Evolutionary conservation across 2,329 filamentous ascomycete genomes (phyloP).

Genomic region (Exophiala mesophila): DNA sequence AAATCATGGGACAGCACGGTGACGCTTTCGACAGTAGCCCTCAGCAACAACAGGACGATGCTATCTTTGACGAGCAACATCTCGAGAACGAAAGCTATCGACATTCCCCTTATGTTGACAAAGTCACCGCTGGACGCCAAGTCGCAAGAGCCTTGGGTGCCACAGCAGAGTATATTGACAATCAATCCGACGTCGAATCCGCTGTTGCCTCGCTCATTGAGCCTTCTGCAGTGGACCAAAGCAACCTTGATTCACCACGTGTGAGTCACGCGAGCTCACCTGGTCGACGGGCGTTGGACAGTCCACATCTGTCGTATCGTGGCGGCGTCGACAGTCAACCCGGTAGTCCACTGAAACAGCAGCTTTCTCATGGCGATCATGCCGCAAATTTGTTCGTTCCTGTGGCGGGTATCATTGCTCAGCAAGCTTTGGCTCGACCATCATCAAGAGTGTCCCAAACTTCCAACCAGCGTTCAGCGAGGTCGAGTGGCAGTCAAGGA

Average conservation of each 20-base stretch:
- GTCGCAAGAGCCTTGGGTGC: conserved; percentile 65
- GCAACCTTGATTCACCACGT: conserved; percentile 13
- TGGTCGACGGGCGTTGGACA: conserved; percentile 30
- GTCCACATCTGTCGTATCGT: conserved; percentile 16
- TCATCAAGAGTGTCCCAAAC: conserved; percentile 5
- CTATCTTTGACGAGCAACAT: conserved; percentile 47
- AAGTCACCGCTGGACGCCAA: conserved; percentile 60
- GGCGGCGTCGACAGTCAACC: conserved; percentile 28
- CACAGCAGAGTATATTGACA: conserved; percentile 72
- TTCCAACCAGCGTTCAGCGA: conserved; percentile 9
- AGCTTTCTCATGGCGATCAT: conserved; percentile 33
- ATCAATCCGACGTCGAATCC: conserved; percentile 71
- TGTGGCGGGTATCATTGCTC: conserved; percentile 45
- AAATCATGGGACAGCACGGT: conserved; percentile 44
- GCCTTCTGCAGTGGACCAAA: conserved; percentile 66
- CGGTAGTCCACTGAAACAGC: conserved; percentile 45
- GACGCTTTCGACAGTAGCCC: conserved; percentile 11
- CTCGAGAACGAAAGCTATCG: conserved; percentile 57
- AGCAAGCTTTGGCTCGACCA: conserved; percentile 51
- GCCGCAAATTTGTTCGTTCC: conserved; percentile 36
- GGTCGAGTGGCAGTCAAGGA: conserved; percentile 13
- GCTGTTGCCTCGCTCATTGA: conserved; percentile 86
- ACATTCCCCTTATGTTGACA: conserved; percentile 51
- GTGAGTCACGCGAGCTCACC: conserved; percentile 17
- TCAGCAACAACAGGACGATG: conserved; percentile 36